Evolutionary conservation across 176 grass and related monocot species (phyloP).

Genomic region (Luzula sylvatica): DNA sequence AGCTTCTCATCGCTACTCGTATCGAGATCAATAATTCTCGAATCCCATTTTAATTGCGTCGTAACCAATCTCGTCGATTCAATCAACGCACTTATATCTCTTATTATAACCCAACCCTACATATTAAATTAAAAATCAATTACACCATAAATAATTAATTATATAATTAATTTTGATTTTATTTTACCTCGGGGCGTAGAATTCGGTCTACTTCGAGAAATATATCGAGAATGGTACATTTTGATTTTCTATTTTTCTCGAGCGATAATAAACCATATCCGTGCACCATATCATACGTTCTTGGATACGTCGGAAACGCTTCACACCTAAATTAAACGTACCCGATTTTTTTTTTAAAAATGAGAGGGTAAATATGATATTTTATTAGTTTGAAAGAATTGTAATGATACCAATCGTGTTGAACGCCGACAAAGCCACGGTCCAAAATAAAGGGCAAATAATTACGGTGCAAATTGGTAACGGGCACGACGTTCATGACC

Average conservation of each 20-base stretch:
- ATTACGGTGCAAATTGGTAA: constrained; percentile 29
- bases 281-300: constrained; percentile 99
- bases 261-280: constrained; percentile 86
- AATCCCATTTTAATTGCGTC: constrained; percentile 84
- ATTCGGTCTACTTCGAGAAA: constrained; percentile 98
- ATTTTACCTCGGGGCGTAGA: constrained; percentile 79
- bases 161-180: background rate
- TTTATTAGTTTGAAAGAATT: no score
- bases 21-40: constrained; percentile 63
- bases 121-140: constrained; percentile 11
- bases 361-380: no score
- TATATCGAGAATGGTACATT: constrained; percentile 77
- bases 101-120: constrained; percentile 91
- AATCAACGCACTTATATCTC: constrained; percentile 54
- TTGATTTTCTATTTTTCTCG: constrained; percentile 29
- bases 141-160: background rate
- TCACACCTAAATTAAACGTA: constrained; percentile 99
- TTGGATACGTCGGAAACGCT: constrained; percentile 92
- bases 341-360: no score
- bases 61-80: constrained; percentile 67
- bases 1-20: constrained; percentile 87
- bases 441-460: constrained; percentile 85
- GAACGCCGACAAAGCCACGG: constrained; percentile 83
- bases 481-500: constrained; percentile 99
- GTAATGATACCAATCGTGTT: constrained; percentile 99